Conservation (phyloP, 495 filamentous ascomycete species). For the Podospora pseudopauciseta region DNA sequence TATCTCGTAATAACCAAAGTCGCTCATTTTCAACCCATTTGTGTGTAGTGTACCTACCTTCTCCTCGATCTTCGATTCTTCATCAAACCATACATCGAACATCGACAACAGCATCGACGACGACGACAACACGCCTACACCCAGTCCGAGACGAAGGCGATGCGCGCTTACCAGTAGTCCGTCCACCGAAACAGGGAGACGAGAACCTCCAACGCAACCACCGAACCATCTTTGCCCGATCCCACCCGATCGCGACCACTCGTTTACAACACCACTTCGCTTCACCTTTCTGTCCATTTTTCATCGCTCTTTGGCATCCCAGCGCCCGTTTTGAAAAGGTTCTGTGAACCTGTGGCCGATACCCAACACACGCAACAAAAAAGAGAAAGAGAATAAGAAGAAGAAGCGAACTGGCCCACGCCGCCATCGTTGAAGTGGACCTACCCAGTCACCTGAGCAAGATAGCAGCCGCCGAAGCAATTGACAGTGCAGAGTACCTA, state of each 20-base stretch:
- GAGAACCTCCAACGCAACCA: slow-evolving; percentile 14
- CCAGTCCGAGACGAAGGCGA: slow-evolving; percentile 25
- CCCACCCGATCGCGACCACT: slow-evolving; percentile 3
- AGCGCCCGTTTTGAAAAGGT: slow-evolving; percentile 21
- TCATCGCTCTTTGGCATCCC: slow-evolving; percentile 11
- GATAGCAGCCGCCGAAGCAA: slow-evolving; percentile 4
- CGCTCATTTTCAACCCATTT: slow-evolving; percentile 30
- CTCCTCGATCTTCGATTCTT: too few species aligned
- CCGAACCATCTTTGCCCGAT: slow-evolving; percentile 5
- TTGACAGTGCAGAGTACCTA: not conserved
- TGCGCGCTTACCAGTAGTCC: slow-evolving; percentile 28
- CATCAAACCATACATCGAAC: not conserved
- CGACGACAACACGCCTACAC: slow-evolving; percentile 13
- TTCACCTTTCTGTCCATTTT: slow-evolving; percentile 19
- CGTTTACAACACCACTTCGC: slow-evolving; percentile 22
- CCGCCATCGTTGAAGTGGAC: slow-evolving; percentile 5
- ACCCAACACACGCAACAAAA: slow-evolving; percentile 6
- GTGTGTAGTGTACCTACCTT: slow-evolving; percentile 14
- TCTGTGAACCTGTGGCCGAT: slow-evolving; percentile 19
- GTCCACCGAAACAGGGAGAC: slow-evolving; percentile 27
- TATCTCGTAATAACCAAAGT: slow-evolving; percentile 21
- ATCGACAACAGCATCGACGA: not conserved
- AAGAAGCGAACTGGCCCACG: not conserved
- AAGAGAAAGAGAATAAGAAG: not conserved
- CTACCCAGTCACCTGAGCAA: slow-evolving; percentile 7